These are phyloP conservation scores for Flaveria linearis DNA, from an alignment of 129 eudicot genomes.

Conservation along the genomic window DNA sequence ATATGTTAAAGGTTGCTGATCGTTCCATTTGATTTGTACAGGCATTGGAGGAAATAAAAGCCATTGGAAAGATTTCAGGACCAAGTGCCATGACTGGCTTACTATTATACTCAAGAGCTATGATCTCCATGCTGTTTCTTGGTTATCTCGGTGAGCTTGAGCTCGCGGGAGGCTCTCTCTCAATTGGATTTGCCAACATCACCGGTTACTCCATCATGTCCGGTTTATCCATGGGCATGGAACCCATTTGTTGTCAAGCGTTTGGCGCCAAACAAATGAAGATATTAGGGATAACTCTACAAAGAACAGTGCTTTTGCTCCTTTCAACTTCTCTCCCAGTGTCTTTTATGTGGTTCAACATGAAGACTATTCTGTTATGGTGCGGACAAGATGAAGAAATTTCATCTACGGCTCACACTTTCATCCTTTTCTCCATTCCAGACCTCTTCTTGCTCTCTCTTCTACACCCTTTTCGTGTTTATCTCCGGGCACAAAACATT, in stretches of 20 bases:
- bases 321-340: conserved; percentile 56
- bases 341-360: conserved; percentile 64
- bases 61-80: conserved; percentile 58
- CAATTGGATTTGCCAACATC: conserved; percentile 76
- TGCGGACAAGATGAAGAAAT: conserved; percentile 61
- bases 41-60: conserved; percentile 65
- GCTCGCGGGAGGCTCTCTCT: conserved; percentile 74
- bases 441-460: conserved; percentile 56
- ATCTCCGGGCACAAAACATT: conserved; percentile 58
- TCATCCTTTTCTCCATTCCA: conserved; percentile 56
- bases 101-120: conserved; percentile 63
- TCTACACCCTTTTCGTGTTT: conserved; percentile 61
- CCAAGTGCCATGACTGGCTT: conserved; percentile 71
- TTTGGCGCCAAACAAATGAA: conserved; percentile 68
- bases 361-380: conserved; percentile 47
- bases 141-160: conserved; percentile 65
- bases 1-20: not conserved
- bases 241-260: conserved; percentile 76
- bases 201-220: conserved; percentile 75
- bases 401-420: conserved; percentile 48
- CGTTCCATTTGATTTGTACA: not conserved
- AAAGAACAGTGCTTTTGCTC: conserved; percentile 57
- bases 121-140: conserved; percentile 67
- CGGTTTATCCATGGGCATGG: conserved; percentile 85
- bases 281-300: conserved; percentile 58